These are phyloP conservation scores for Epichloe baconii DNA, from an alignment of 2,329 filamentous ascomycete species.

Conservation along the genomic window DNA sequence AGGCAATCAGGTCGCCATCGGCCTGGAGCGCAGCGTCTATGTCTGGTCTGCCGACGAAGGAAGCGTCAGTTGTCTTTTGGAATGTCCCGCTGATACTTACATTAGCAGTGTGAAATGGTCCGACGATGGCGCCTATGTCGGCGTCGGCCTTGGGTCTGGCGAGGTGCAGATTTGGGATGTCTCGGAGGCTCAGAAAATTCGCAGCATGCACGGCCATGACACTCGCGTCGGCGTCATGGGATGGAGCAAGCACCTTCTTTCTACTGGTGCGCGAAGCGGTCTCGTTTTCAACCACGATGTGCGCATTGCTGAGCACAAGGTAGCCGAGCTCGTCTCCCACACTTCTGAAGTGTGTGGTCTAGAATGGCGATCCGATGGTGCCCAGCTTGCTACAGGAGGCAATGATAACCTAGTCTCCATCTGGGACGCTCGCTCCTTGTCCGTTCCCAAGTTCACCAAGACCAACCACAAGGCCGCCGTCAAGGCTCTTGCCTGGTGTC, in stretches of 20 bases:
- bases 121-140: constrained; percentile 89
- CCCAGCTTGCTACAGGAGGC: constrained; percentile 91
- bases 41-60: constrained; percentile 97
- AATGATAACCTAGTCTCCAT: constrained; percentile 99
- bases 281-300: constrained; percentile 98
- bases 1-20: constrained; percentile 94
- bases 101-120: constrained; percentile 99
- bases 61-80: constrained; percentile 74
- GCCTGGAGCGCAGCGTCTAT: constrained; percentile 91
- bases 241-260: constrained; percentile 97
- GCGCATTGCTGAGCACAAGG: constrained; percentile 93
- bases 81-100: constrained; percentile 83
- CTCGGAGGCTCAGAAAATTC: constrained; percentile 84
- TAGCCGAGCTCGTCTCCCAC: constrained; percentile 91
- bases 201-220: constrained; percentile 97
- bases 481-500: constrained; percentile 97
- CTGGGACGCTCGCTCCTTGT: constrained; percentile 91
- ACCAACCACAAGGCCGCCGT: constrained; percentile 98
- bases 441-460: constrained; percentile 97
- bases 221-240: constrained; percentile 95
- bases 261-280: constrained; percentile 85
- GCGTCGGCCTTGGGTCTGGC: constrained; percentile 85
- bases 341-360: constrained; percentile 96
- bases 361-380: constrained; percentile 93
- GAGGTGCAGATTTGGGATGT: constrained; percentile 99